These are phyloP conservation scores for Calonectria pseudoturangicola DNA, from an alignment of 2,329 filamentous ascomycete species.

Conservation along the genomic window DNA sequence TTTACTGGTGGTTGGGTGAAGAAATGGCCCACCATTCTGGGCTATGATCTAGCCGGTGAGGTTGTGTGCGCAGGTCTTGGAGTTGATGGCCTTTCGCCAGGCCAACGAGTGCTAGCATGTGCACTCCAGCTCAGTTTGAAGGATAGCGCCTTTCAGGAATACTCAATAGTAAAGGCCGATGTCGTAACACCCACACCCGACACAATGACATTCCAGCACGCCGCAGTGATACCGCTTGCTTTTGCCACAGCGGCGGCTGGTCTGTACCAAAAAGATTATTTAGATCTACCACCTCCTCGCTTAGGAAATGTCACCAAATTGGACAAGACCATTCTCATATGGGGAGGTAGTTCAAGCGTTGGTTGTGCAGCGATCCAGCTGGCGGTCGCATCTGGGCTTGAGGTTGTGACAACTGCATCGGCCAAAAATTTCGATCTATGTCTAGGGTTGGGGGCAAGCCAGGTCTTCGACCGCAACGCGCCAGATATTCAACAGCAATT, in stretches of 20 bases:
- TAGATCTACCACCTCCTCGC: background rate
- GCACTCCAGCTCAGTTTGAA: conserved; percentile 11
- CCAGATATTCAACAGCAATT: background rate
- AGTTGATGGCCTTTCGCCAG: background rate
- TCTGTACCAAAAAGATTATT: background rate
- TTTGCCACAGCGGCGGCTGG: conserved; percentile 1
- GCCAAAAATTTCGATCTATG: conserved; percentile 2
- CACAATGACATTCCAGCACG: conserved; percentile 1
- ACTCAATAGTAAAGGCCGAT: background rate
- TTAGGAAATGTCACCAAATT: background rate
- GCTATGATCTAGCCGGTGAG: conserved; percentile 9
- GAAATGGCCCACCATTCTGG: conserved; percentile 18
- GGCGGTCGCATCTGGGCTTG: background rate
- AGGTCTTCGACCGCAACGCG: background rate
- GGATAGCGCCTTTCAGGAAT: conserved; percentile 10
- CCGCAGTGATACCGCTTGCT: conserved; percentile 3
- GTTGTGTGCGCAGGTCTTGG: background rate
- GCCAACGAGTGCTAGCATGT: conserved; percentile 4
- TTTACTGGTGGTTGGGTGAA: conserved; percentile 9
- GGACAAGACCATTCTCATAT: conserved; percentile 3
- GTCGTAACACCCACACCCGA: conserved; percentile 1
- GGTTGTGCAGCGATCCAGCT: conserved; percentile 8
- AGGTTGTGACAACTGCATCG: conserved; percentile 2
- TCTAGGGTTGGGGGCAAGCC: background rate
- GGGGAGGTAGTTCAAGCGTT: conserved; percentile 13